Evolutionary conservation across 306 rosid genomes (phyloP).

Genomic region (Delonix regia): DNA sequence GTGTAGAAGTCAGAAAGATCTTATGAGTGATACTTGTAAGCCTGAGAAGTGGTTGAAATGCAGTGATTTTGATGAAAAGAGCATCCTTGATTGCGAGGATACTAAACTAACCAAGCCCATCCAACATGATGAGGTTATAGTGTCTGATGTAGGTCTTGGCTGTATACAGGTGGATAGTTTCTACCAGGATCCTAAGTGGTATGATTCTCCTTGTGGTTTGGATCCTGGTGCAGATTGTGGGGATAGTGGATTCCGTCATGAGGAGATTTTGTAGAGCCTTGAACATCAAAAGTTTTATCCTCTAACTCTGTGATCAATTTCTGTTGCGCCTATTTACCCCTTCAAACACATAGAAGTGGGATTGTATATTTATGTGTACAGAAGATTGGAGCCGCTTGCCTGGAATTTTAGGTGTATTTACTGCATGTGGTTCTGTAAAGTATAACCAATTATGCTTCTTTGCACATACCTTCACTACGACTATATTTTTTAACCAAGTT

Average conservation of each 20-base stretch:
- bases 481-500: conserved; percentile 51
- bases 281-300: conserved; percentile 43
- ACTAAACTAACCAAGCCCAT: conserved; percentile 87
- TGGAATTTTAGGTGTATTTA: conserved; percentile 59
- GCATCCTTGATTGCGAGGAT: conserved; percentile 94
- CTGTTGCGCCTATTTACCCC: conserved; percentile 49
- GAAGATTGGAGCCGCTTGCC: conserved; percentile 71
- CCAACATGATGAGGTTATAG: conserved; percentile 82
- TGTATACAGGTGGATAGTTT: conserved; percentile 96
- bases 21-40: conserved; percentile 76
- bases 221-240: conserved; percentile 88
- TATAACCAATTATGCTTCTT: conserved; percentile 47
- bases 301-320: conserved; percentile 62
- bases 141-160: conserved; percentile 87
- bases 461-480: conserved; percentile 56
- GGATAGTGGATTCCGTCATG: conserved; percentile 84
- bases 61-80: conserved; percentile 82
- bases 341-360: conserved; percentile 66
- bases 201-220: conserved; percentile 96
- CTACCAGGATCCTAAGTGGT: conserved; percentile 95
- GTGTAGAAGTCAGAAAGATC: conserved; percentile 76
- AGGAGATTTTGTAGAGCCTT: conserved; percentile 79
- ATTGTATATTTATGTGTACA: conserved; percentile 89
- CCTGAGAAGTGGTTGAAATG: conserved; percentile 97
- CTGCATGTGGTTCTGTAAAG: conserved; percentile 71